These are phyloP conservation scores for Fibroporia radiculosa DNA, from an alignment of 768 basidiomycete genomes.

Conservation along the genomic window DNA sequence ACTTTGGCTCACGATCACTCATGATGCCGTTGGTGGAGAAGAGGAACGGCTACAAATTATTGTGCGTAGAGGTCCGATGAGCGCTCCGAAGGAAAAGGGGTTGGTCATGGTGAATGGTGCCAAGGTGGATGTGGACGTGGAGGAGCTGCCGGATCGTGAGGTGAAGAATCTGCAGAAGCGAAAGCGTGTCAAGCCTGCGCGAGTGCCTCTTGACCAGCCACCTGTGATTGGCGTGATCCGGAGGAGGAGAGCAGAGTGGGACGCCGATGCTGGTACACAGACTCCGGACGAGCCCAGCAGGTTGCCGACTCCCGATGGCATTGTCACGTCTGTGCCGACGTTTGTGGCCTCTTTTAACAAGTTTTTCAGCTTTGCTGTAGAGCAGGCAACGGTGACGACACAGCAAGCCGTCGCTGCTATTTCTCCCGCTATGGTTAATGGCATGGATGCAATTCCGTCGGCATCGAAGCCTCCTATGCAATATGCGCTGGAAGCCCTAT, in stretches of 20 bases:
- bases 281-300: conserved; percentile 9
- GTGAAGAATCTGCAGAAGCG: conserved; percentile 74
- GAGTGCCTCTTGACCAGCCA: conserved; percentile 92
- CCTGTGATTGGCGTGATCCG: conserved; percentile 70
- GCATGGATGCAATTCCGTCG: conserved; percentile 36
- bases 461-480: conserved; percentile 66
- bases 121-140: conserved; percentile 76
- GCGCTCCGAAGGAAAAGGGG: conserved; percentile 65
- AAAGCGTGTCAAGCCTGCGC: conserved; percentile 78
- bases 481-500: conserved; percentile 73
- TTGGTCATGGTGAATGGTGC: conserved; percentile 86
- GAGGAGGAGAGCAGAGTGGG: conserved; percentile 67
- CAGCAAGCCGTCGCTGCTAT: conserved; percentile 76
- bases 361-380: conserved; percentile 70
- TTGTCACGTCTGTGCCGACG: too few relatives aligned
- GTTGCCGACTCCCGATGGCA: conserved; percentile 40
- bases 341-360: conserved; percentile 62
- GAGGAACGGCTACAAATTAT: conserved; percentile 72
- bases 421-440: conserved; percentile 42
- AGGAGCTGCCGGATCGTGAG: conserved; percentile 82
- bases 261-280: conserved; percentile 36
- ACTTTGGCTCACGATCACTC: conserved; percentile 86
- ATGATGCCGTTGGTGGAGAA: conserved; percentile 71
- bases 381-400: conserved; percentile 65
- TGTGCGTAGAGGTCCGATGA: conserved; percentile 60